Conservation (phyloP, 75 land plant genomes). For the Pinus albicaulis region DNA sequence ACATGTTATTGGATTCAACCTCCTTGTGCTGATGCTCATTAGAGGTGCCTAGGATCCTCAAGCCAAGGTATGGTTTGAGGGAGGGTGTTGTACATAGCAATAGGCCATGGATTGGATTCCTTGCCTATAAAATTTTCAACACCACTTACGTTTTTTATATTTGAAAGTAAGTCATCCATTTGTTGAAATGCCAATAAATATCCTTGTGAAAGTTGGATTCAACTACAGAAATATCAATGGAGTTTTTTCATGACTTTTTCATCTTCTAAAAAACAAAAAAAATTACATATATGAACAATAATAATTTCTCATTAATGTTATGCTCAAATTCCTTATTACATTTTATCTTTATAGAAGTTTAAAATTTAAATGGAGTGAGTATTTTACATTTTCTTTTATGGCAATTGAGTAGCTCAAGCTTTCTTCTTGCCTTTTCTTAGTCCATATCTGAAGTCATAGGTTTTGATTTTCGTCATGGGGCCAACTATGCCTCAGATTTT, state of each 20-base stretch:
- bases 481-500: slow-evolving; percentile 78
- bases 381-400: neutral
- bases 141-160: too few relatives aligned
- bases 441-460: slow-evolving; percentile 81
- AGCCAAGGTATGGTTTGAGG: too few relatives aligned
- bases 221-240: neutral
- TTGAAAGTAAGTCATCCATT: too few relatives aligned
- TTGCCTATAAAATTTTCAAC: too few relatives aligned
- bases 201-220: too few relatives aligned
- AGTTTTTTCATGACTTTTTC: neutral
- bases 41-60: too few relatives aligned
- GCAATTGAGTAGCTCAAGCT: slow-evolving; percentile 53
- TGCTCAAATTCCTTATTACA: neutral
- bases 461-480: slow-evolving; percentile 74
- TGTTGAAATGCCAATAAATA: too few relatives aligned
- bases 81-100: neutral
- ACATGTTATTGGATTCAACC: too few relatives aligned
- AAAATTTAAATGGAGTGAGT: neutral
- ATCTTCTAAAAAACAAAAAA: neutral
- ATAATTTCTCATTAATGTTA: neutral
- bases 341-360: neutral
- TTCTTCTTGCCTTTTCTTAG: slow-evolving; percentile 71
- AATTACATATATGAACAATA: neutral
- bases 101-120: neutral
- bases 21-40: too few relatives aligned